A percentile compares a stretch with the other conserved stretches of the same genome.
phyloP scores from a whole-genome alignment of 257 asterid genomes.

The Solanum ossicruentum region DNA sequence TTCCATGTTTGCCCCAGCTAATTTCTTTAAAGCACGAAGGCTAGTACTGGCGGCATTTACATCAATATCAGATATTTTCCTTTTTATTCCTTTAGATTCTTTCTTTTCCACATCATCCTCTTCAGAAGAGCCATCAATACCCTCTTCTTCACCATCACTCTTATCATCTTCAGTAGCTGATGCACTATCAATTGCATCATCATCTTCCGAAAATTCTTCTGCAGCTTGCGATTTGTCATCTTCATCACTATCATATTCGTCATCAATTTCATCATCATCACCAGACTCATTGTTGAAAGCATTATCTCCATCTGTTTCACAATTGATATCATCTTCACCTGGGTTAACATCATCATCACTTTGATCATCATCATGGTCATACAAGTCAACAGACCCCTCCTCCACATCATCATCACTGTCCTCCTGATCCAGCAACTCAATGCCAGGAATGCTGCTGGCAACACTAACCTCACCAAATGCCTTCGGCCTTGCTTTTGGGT shows the following conservation, averaged over 20 bases:
- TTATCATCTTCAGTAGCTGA: constrained; percentile 21
- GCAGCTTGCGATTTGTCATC: constrained; percentile 29
- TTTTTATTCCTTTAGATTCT: constrained; percentile 31
- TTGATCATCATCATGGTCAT: constrained; percentile 15
- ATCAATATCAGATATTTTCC: constrained; percentile 63
- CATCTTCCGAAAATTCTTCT: constrained; percentile 20
- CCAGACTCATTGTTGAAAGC: constrained; percentile 27
- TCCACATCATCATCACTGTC: constrained; percentile 37
- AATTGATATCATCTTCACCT: constrained; percentile 15
- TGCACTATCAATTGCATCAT: constrained; percentile 19
- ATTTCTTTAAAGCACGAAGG: constrained; percentile 73
- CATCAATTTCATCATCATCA: constrained; percentile 23
- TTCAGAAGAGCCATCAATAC: constrained; percentile 4
- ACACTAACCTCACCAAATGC: constrained; percentile 81
- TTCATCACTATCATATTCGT: constrained; percentile 15
- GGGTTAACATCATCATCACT: constrained; percentile 20
- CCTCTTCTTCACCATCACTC: constrained; percentile 22
- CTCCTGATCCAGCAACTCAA: constrained; percentile 61
- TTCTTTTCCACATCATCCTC: constrained; percentile 8
- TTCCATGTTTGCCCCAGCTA: constrained; percentile 35
- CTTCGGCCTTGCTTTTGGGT: constrained; percentile 70
- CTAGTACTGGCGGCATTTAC: constrained; percentile 53
- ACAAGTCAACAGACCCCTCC: constrained; percentile 8
- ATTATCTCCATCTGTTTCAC: constrained; percentile 19
- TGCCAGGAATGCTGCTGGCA: constrained; percentile 54